These are phyloP conservation scores for Hymenoscyphus scutula DNA, from an alignment of 2,329 filamentous ascomycete genomes.

Conservation along the genomic window DNA sequence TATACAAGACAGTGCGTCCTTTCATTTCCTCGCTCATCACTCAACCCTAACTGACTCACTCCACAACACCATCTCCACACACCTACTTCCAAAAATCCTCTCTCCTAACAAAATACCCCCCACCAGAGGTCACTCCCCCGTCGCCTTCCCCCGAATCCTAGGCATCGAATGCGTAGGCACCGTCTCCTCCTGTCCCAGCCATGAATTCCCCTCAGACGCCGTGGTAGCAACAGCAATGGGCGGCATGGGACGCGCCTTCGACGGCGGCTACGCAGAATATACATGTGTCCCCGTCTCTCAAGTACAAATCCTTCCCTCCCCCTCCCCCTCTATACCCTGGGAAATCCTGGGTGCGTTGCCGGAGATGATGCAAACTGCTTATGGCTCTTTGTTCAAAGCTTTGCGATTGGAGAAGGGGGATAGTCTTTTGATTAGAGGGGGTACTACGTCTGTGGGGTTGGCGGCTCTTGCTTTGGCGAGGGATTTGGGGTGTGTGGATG, in stretches of 20 bases:
- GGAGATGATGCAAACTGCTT: constrained; percentile 52
- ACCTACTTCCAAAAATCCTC: background rate
- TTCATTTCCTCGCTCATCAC: background rate
- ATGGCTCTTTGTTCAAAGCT: constrained; percentile 42
- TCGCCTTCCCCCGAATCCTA: constrained; percentile 25
- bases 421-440: constrained; percentile 47
- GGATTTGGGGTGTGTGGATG: constrained; percentile 38
- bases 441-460: constrained; percentile 47
- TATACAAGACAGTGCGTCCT: constrained; percentile 38
- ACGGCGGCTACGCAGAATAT: constrained; percentile 51
- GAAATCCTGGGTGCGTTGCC: constrained; percentile 45
- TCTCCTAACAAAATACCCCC: background rate
- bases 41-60: too few species aligned
- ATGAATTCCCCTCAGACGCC: constrained; percentile 40
- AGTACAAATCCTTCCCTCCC: constrained; percentile 37
- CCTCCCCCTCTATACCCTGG: constrained; percentile 41
- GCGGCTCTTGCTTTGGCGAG: constrained; percentile 47
- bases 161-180: constrained; percentile 28
- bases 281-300: constrained; percentile 43
- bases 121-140: constrained; percentile 23
- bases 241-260: constrained; percentile 46
- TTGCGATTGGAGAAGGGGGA: constrained; percentile 42
- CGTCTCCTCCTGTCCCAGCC: constrained; percentile 23
- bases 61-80: background rate
- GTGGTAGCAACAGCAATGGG: constrained; percentile 49